Evolutionary conservation across 352 stramenopile genomes (phyloP), one percentile per base, ranked within the genome.

Genomic region (Globisporangium recalcitrans): DNA sequence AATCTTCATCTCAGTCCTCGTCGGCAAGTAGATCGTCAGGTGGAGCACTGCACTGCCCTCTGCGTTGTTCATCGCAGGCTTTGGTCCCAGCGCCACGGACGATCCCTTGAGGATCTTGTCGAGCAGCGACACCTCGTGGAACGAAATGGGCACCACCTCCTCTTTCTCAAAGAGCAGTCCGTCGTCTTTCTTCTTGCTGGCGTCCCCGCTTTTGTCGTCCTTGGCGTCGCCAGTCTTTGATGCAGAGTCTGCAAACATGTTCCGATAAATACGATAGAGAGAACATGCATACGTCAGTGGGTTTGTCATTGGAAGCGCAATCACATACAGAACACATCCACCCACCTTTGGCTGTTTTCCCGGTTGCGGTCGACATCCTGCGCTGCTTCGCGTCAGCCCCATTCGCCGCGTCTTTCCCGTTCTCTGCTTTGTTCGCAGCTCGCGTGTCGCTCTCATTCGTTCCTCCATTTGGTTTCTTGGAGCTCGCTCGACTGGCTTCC

Each of bases 1-100:
- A 60, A 95, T 90, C 69, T 91, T 93, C 80, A 95, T 93, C 68
- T 95, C 85, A 19, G 83, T 70, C 13, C 85, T 77, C 24, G 85
- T 91, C 2, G 87, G 87, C 58, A 95, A 61, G 58, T 95, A 95
- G 56, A 95, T 95, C 0, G 81, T 93, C 36, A 95, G 65, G 55
- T 93, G 80, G 47, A 95, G 66, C 52, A 95, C 82, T 0, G 83
- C 73, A 38, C 83, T 79, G 58, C 78, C 82, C 27, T 80, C 74
- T 2, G 57, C 51, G n/a, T 69, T 75, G 24, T 72, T 88, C 46
- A 74, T 77, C 16, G 73, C 75, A 19, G 80, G 80, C 29, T 85
- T 84, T 0, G 79, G 72, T 1, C 82, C 79, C 42, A 88, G 68
- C 26, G 76, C 69, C 1, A 65, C 68, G 4, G 78, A 56, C 22